phyloP scores from a whole-genome alignment of 345 rosid species.

The Trapa bicornis region DNA sequence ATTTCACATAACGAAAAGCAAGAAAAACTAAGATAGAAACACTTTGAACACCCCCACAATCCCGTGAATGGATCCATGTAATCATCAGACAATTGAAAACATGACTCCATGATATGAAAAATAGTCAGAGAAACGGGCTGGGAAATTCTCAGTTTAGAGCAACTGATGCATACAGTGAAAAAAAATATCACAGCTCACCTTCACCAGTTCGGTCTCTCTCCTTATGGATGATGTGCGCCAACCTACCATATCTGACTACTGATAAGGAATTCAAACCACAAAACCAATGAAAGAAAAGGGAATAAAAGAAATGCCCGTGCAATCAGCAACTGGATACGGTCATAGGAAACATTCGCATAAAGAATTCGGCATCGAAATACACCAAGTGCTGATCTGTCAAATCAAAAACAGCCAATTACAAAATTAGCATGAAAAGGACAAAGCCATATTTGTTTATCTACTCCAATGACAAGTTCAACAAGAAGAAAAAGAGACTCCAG shows the following conservation, averaged over 20 bases:
- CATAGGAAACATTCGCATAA: slow-evolving; percentile 93
- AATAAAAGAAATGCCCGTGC: slow-evolving; percentile 1
- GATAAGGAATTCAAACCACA: slow-evolving; percentile 31
- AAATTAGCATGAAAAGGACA: neutral
- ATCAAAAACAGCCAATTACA: neutral
- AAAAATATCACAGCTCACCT: slow-evolving; percentile 29
- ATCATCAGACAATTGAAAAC: too few species aligned
- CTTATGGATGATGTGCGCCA: slow-evolving; percentile 99
- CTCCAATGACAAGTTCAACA: neutral
- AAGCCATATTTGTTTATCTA: neutral
- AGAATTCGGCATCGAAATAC: slow-evolving; percentile 58
- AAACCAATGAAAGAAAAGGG: slow-evolving; percentile 4
- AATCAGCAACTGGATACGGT: slow-evolving; percentile 50
- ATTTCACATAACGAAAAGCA: neutral
- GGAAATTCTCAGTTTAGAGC: neutral
- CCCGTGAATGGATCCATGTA: too few species aligned
- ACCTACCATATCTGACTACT: slow-evolving; percentile 82
- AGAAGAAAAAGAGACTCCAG: slow-evolving; percentile 9
- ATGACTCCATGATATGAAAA: too few species aligned
- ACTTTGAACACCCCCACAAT: neutral
- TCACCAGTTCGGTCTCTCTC: slow-evolving; percentile 77
- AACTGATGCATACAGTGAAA: neutral
- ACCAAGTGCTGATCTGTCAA: slow-evolving; percentile 66
- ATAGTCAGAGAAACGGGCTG: neutral
- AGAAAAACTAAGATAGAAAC: neutral